Evolutionary conservation across 2,329 filamentous ascomycete species (phyloP).

Genomic region (Claviceps purpurea): DNA sequence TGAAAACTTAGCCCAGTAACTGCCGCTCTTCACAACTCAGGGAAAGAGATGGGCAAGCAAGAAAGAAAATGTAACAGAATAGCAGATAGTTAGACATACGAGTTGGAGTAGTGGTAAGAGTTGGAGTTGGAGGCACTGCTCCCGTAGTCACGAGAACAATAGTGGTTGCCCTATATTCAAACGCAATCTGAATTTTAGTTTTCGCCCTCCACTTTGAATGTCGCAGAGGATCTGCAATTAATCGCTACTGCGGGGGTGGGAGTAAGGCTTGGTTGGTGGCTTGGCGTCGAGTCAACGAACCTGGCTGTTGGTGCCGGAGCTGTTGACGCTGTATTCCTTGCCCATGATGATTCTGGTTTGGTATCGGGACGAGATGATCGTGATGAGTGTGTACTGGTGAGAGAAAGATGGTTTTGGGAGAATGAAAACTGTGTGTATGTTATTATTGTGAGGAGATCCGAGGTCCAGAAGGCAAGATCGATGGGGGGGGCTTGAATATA

Average conservation of each 20-base stretch:
- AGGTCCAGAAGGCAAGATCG: too few species aligned
- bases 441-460: too few species aligned
- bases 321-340: constrained; percentile 28
- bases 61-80: not conserved
- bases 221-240: not conserved
- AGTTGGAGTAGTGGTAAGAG: constrained; percentile 56
- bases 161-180: constrained; percentile 48
- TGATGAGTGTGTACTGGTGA: not conserved
- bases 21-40: too few species aligned
- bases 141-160: constrained; percentile 51
- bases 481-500: too few species aligned
- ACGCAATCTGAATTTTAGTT: not conserved
- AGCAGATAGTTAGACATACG: constrained; percentile 16
- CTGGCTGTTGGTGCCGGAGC: constrained; percentile 49
- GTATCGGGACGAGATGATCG: not conserved
- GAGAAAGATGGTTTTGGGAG: not conserved
- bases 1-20: too few species aligned
- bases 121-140: constrained; percentile 41
- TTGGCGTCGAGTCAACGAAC: constrained; percentile 22
- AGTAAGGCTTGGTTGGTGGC: not conserved
- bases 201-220: not conserved
- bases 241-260: too few species aligned
- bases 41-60: not conserved
- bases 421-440: too few species aligned
- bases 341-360: constrained; percentile 7